A percentile compares a stretch with the other conserved stretches of the same genome.
Conservation (phyloP, 345 rosid genomes). For the Cardamine chenopodiifolia region DNA sequence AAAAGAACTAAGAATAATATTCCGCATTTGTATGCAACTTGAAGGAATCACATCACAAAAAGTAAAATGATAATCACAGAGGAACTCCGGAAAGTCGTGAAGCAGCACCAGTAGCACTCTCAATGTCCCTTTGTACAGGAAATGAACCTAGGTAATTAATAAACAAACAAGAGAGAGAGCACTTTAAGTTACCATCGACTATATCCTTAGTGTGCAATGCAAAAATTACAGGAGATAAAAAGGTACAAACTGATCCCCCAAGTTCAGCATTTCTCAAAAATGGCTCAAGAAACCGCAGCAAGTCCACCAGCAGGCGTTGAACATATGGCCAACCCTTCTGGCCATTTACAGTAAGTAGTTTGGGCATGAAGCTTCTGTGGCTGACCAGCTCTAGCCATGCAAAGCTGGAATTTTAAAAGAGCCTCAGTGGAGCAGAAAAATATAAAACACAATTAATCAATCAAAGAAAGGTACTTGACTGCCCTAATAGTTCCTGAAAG, state of each 20-base stretch:
- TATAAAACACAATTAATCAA: neutral
- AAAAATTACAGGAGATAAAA: conserved; percentile 14
- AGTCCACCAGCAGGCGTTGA: conserved; percentile 85
- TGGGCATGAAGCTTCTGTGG: conserved; percentile 98
- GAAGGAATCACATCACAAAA: conserved; percentile 99
- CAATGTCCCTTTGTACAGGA: conserved; percentile 87
- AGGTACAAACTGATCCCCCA: conserved; percentile 65
- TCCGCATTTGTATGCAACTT: conserved; percentile 98
- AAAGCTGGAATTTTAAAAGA: conserved; percentile 58
- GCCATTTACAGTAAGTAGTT: conserved; percentile 74
- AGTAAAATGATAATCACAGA: conserved; percentile 94
- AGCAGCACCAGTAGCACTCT: conserved; percentile 93
- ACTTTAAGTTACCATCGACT: conserved; percentile 59
- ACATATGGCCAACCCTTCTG: conserved; percentile 97
- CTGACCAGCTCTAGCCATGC: conserved; percentile 98
- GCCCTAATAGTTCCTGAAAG: conserved; percentile 14
- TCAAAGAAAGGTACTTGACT: neutral
- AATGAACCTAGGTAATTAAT: conserved; percentile 69
- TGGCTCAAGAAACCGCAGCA: conserved; percentile 96
- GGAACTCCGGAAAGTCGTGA: conserved; percentile 97
- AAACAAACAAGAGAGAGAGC: conserved; percentile 68
- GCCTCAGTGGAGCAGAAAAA: conserved; percentile 15
- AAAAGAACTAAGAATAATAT: conserved; percentile 91
- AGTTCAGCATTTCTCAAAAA: conserved; percentile 92
- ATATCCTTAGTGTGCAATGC: conserved; percentile 1